These are phyloP conservation scores for Sphagnum tenellum DNA, from an alignment of 225 moss, liverwort and hornwort species.

Conservation along the genomic window DNA sequence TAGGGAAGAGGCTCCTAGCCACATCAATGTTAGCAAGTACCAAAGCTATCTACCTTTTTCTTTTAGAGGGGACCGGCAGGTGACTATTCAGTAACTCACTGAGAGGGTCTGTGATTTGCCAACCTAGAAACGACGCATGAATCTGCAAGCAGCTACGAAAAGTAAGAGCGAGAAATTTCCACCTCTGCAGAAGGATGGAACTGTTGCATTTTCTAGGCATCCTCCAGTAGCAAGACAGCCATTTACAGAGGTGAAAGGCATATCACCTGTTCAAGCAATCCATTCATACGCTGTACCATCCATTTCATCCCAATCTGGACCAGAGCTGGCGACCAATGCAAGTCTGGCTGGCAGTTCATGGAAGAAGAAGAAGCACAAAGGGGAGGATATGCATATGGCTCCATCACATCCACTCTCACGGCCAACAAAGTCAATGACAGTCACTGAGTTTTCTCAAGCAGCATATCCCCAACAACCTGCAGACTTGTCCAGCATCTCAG, in stretches of 20 bases:
- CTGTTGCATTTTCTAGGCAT: constrained; percentile 86
- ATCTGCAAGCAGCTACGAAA: constrained; percentile 60
- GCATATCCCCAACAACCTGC: constrained; percentile 41
- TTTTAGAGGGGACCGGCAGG: no score
- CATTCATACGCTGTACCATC: constrained; percentile 28
- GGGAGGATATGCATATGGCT: constrained; percentile 74
- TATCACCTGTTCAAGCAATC: constrained; percentile 57
- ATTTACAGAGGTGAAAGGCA: constrained; percentile 68
- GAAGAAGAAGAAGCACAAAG: constrained; percentile 78
- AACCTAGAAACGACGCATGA: constrained; percentile 66
- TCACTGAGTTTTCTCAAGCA: constrained; percentile 58
- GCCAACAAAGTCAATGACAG: constrained; percentile 66
- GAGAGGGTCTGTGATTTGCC: no score
- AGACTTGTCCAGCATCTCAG: constrained; percentile 55
- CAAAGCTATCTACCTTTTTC: no score
- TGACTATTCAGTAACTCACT: no score
- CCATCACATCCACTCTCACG: constrained; percentile 56
- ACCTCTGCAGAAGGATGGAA: constrained; percentile 80
- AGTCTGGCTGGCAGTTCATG: constrained; percentile 22
- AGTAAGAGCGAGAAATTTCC: constrained; percentile 99
- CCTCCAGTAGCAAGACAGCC: constrained; percentile 54
- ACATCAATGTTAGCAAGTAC: no score
- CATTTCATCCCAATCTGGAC: constrained; percentile 74
- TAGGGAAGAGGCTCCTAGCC: no score
- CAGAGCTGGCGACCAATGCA: constrained; percentile 45